Percentiles rank a stretch among this genome's conserved stretches.
phyloP scores from a whole-genome alignment of 306 rosid species.

The Sesbania bispinosa region DNA sequence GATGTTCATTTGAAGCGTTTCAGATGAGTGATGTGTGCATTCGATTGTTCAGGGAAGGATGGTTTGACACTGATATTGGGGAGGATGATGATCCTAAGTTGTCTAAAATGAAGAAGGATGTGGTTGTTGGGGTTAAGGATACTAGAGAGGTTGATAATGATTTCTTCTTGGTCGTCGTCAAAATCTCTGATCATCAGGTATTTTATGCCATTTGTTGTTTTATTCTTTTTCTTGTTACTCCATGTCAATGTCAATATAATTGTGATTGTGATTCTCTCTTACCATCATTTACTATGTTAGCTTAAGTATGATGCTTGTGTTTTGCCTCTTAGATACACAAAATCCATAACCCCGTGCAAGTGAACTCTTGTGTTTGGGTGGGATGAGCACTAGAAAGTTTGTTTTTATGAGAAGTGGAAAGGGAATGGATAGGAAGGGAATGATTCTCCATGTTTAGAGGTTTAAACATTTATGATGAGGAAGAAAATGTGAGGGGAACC shows the following conservation, averaged over 20 bases:
- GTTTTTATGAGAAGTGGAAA: neutral
- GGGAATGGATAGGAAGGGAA: neutral
- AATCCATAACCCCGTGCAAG: neutral
- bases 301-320: neutral
- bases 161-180: conserved; percentile 93
- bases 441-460: neutral
- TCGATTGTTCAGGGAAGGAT: conserved; percentile 72
- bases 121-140: conserved; percentile 92
- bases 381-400: neutral
- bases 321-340: neutral
- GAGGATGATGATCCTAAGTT: conserved; percentile 82
- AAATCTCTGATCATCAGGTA: conserved; percentile 91
- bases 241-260: neutral
- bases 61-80: conserved; percentile 71
- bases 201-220: neutral
- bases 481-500: neutral
- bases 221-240: neutral
- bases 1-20: conserved; percentile 95
- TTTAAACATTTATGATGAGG: neutral
- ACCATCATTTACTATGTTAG: neutral
- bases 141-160: conserved; percentile 89
- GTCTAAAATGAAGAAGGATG: conserved; percentile 87
- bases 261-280: neutral
- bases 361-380: neutral
- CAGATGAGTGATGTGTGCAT: conserved; percentile 95